Percentiles rank a stretch among this genome's conserved stretches.
Conservation (phyloP, 371 early-diverging fungal species). For the Thermomucor indicae-seudaticae region DNA sequence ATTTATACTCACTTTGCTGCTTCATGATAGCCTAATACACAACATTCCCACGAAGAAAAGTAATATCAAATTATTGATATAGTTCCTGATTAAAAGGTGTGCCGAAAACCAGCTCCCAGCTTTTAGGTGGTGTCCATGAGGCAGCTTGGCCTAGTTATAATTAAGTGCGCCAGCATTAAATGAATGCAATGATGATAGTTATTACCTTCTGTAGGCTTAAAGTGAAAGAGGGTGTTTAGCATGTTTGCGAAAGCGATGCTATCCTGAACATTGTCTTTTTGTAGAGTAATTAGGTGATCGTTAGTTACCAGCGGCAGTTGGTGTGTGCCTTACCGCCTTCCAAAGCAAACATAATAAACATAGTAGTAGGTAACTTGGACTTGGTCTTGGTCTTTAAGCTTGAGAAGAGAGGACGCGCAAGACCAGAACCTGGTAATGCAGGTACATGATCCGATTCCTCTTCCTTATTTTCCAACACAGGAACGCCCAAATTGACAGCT, state of each 20-base stretch:
- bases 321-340: slow-evolving; percentile 55
- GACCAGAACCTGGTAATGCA: slow-evolving; percentile 51
- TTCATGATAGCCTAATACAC: no score
- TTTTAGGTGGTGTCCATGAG: slow-evolving; percentile 65
- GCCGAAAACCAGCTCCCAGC: slow-evolving; percentile 65
- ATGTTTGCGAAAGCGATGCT: slow-evolving; percentile 59
- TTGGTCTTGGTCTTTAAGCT: slow-evolving; percentile 26
- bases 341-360: slow-evolving; percentile 62
- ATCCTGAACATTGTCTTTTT: slow-evolving; percentile 63
- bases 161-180: background rate
- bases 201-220: slow-evolving; percentile 20
- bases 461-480: slow-evolving; percentile 11
- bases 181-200: background rate
- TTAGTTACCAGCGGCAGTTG: background rate
- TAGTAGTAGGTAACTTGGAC: no score
- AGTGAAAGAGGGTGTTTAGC: slow-evolving; percentile 44
- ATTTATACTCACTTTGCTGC: no score
- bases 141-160: slow-evolving; percentile 12
- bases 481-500: background rate
- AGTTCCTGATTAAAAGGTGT: slow-evolving; percentile 37
- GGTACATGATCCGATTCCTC: slow-evolving; percentile 9
- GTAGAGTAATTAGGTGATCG: background rate
- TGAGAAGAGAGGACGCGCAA: slow-evolving; percentile 42
- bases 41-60: no score
- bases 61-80: slow-evolving; percentile 23